A percentile compares a stretch with the other conserved stretches of the same genome.
These are phyloP conservation scores for Nicotiana noctiflora DNA, from an alignment of 257 asterid species.

Conservation along the genomic window DNA sequence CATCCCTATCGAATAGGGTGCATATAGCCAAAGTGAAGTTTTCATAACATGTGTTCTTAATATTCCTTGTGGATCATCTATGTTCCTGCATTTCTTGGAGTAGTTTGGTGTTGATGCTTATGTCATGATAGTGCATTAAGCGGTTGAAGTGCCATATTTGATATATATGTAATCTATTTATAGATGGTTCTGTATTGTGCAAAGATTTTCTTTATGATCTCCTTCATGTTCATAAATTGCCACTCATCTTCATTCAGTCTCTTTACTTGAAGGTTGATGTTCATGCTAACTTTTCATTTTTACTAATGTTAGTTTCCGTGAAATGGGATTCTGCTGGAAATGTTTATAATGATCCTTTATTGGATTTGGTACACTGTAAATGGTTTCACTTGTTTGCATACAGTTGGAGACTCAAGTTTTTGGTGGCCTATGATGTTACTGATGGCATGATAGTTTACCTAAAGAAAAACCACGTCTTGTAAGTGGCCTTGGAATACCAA, in stretches of 20 bases:
- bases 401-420: conserved; percentile 7
- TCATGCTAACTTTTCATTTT: background rate
- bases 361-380: background rate
- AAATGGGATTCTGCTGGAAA: background rate
- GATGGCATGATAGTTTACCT: conserved; percentile 67
- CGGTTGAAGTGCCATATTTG: background rate
- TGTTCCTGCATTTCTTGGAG: background rate
- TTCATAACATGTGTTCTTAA: too few relatives aligned
- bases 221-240: background rate
- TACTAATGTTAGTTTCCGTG: background rate
- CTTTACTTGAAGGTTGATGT: background rate
- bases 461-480: conserved; percentile 83
- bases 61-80: too few relatives aligned
- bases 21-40: too few relatives aligned
- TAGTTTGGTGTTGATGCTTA: background rate
- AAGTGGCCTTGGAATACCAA: conserved; percentile 91
- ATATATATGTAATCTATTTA: background rate
- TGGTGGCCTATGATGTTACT: conserved; percentile 15
- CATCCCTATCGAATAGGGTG: too few relatives aligned
- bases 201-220: background rate
- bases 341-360: background rate
- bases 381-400: conserved; percentile 3
- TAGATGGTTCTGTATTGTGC: background rate
- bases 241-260: background rate
- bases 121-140: too few relatives aligned